Base-by-base conservation (phyloP, 164 flowering plant species). In the Aristolochia californica region DNA sequence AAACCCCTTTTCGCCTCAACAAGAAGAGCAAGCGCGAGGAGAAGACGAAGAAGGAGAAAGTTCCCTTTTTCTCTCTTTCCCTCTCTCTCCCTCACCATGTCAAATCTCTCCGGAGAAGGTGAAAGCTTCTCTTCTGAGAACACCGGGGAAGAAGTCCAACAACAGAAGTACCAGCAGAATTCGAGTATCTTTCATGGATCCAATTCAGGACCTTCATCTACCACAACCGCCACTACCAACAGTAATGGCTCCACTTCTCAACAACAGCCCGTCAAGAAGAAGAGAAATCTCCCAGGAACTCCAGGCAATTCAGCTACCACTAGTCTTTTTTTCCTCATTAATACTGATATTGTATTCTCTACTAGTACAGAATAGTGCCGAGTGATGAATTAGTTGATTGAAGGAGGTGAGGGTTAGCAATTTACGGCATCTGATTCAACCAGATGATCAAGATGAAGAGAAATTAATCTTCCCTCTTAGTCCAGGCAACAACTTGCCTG, bases 251-350 rank as follows among this genome's bases (percentile, higher is more conserved):
- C 85, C 26, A 47, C 68, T 44, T 61, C 76, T 5, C 77, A 51
- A 51, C 82, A 49, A 21, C 70, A 57, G 18, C 74, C 76, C 0
- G 48, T 55, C 13, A 88, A 85, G 80, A 85, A 82, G 87, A 88
- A 83, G 61, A 68, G 96, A 53, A 88, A 78, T 48, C 77, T 85
- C 0, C 96, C 96, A 13, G 96, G 96, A 76, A 88, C 80, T 60
- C 96, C 96, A 78, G 96, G 96, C 71, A 83, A 57, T 66, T 62
- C 61, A n/a, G 23, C 53, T 16, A 49, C 43, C 63, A n/a, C 7
- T 64, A 13, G 17, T 20, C 55, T 48, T 45, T 18, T n/a, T 58
- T 44, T 47, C 12, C 26, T 5, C n/a, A 0, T 21, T n/a, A n/a
- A n/a, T n/a, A n/a, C n/a, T n/a, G n/a, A n/a, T n/a, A n/a, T n/a